Base-by-base conservation (phyloP, 2,329 filamentous ascomycete genomes). In the Neonectria punicea region DNA sequence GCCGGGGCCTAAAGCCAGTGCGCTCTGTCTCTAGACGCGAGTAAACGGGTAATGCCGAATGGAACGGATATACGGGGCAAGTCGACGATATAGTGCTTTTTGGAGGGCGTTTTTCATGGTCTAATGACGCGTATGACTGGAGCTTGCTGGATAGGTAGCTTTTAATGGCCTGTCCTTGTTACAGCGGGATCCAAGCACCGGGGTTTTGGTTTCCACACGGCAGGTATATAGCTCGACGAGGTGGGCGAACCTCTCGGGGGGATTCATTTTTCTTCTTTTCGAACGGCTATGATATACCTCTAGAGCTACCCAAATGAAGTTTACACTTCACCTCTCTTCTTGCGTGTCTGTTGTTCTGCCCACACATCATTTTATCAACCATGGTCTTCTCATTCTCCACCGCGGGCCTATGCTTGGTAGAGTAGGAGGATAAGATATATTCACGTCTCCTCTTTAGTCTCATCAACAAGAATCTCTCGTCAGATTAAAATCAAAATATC, bases 101-200 rank as follows among this genome's bases (percentile, higher is more conserved):
- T 50, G 44, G 43, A 25, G 20, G 72, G 70, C 72, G 69, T 74
- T 74, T 70, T 69, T 67, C 65, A 61, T 49, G 70, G 72, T 72
- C 65, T 74, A 67, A 74, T 53, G 71, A 74, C 53, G 71, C 61
- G 65, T 66, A 74, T 64, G 72, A 73, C 68, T 59, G 57, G 62
- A 58, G 53, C 44, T 49, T 58, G 71, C 65, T 67, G 65, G 71
- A 65, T 65, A 66, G 68, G 50, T 65, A 62, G 65, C 47, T 66
- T 61, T 46, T 47, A 58, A 59, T 53, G 57, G 51, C 60, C 51
- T 57, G 58, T 54, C 47, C 49, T 56, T 58, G 34, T 61, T 56
- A 55, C 47, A 56, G 36, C 58, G 20, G 54, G 49, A 53, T 32
- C 18, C 39, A 58, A 58, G 39, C 30, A 34, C 25, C 9, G 49